Conservation (phyloP, 208 protist species). For the Leishmania mexicana region DNA sequence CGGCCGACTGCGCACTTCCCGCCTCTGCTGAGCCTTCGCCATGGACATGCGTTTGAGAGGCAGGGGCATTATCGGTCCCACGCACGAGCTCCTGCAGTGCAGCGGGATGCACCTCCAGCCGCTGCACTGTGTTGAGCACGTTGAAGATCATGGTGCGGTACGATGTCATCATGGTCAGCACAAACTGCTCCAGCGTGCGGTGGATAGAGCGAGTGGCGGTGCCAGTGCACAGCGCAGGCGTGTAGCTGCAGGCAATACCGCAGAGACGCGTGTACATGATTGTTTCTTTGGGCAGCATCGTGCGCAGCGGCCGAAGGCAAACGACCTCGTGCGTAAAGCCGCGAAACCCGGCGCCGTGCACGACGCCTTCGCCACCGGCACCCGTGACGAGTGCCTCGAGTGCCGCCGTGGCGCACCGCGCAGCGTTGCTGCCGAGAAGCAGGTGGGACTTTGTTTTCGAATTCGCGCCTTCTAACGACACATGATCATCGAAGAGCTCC, state of each 20-base stretch:
- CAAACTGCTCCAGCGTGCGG: constrained; percentile 71
- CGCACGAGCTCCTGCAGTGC: constrained; percentile 27
- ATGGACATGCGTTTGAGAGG: background rate
- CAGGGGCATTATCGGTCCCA: background rate
- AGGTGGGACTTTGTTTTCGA: constrained; percentile 38
- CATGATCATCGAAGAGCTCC: background rate
- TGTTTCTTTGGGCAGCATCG: constrained; percentile 67
- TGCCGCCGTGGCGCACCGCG: constrained; percentile 42
- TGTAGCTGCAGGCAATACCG: constrained; percentile 49
- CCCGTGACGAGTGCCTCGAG: constrained; percentile 68
- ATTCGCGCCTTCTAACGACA: background rate
- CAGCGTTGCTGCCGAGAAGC: constrained; percentile 63
- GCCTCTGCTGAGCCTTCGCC: background rate
- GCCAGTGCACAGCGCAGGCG: constrained; percentile 53
- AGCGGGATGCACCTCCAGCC: constrained; percentile 38
- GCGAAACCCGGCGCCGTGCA: constrained; percentile 50
- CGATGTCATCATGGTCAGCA: constrained; percentile 41
- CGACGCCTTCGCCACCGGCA: constrained; percentile 37
- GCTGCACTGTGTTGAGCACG: constrained; percentile 68
- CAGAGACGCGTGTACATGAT: constrained; percentile 61
- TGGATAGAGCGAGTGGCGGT: constrained; percentile 54
- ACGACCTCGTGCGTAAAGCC: constrained; percentile 49
- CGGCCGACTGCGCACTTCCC: background rate
- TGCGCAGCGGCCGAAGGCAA: constrained; percentile 65
- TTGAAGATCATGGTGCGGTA: constrained; percentile 86